Evolutionary conservation across 306 rosid species (phyloP), one percentile per base, ranked within the genome.

Genomic region (Vigna nakashimae): DNA sequence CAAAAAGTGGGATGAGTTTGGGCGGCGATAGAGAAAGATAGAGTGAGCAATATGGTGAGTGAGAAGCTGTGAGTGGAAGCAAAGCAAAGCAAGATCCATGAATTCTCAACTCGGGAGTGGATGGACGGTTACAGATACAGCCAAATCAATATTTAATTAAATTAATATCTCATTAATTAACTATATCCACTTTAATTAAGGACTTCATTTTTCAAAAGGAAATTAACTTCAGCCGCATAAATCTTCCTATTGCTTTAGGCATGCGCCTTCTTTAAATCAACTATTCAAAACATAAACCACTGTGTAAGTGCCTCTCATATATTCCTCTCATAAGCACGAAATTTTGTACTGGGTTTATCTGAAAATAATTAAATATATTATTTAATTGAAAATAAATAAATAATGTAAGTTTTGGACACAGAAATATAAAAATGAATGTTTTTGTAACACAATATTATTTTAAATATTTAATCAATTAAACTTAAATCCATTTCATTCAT

Each of bases 51-150:
- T 30, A 43, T 14, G 51, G 11, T 81, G 16, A 20, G 79, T 78
- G 82, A 42, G 13, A 9, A 42, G 46, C 56, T 72, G 73, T 59
- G 60, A 82, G 88, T 85, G 83, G 82, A 85, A 83, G 82, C 81
- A 84, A 76, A 76, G 74, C 79, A 85, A 76, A 77, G 65, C 71
- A 71, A 24, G 55, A 80, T 38, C 40, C 53, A 24, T 40, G 14
- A 59, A 57, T 75, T 79, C 79, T 79, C 78, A 65, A 55, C 78
- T 79, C 75, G 3, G 2, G 38, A 75, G 82, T 82, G 89, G 89
- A 79, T 75, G 86, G 89, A 65, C 86, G 86, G 89, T 79, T 82
- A 16, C 63, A 32, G 52, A 71, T 75, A 58, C 70, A 43, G 50
- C 42, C 9, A 6, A 22, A 53, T 36, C 65, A 45, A 11, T 77